Conservation (phyloP, 169 alveolate genomes). For the Plasmodium fragile region DNA sequence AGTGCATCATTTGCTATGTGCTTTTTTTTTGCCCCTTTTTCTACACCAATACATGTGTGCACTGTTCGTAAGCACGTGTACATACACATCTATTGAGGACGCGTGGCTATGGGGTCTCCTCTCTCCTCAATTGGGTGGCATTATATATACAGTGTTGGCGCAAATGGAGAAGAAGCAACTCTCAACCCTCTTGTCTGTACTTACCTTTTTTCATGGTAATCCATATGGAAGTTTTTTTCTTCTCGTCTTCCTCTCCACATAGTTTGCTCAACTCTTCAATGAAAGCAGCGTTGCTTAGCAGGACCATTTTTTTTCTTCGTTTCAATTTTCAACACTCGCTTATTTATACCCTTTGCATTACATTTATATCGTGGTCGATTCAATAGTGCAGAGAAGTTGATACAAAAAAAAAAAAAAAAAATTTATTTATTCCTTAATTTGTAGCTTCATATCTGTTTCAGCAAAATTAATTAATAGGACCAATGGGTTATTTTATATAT, state of each 20-base stretch:
- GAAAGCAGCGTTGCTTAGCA: slow-evolving; percentile 78
- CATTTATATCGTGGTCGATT: background rate
- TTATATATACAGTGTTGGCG: too few relatives aligned
- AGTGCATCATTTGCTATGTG: background rate
- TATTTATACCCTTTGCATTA: background rate
- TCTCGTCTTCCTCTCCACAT: slow-evolving; percentile 75
- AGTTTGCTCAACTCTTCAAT: slow-evolving; percentile 78
- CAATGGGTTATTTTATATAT: background rate
- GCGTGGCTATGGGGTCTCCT: background rate
- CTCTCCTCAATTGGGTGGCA: background rate
- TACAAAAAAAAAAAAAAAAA: background rate
- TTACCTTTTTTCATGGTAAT: slow-evolving; percentile 84
- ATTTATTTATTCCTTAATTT: background rate
- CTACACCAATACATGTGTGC: background rate
- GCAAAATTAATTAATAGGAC: background rate
- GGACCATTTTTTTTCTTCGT: slow-evolving; percentile 80
- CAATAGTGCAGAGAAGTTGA: background rate
- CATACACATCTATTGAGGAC: background rate
- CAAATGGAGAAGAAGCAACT: background rate
- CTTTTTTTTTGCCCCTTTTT: background rate
- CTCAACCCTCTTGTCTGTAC: background rate
- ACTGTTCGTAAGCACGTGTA: background rate
- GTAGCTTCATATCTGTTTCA: background rate
- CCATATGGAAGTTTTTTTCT: slow-evolving; percentile 80
- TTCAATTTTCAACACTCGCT: background rate